Evolutionary conservation across 2,329 filamentous ascomycete genomes (phyloP).

Genomic region (Colletotrichum sp.): DNA sequence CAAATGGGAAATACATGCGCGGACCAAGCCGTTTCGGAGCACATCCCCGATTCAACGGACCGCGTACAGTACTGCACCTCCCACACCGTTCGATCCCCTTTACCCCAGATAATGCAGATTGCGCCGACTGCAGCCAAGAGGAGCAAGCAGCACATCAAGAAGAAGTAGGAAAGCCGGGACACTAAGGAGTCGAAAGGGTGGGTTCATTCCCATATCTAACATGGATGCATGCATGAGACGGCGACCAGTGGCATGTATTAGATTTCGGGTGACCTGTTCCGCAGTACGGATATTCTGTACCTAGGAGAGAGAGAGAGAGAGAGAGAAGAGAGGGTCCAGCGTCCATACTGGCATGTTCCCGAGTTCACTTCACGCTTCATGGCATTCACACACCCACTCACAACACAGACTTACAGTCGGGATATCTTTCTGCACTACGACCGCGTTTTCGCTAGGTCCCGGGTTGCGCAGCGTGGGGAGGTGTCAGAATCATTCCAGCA

Average conservation of each 20-base stretch:
- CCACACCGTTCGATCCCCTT: neutral
- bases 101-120: slow-evolving; percentile 8
- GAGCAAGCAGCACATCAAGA: neutral
- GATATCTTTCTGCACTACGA: neutral
- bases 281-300: neutral
- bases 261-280: neutral
- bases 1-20: slow-evolving; percentile 14
- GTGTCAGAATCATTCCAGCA: neutral
- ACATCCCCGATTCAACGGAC: neutral
- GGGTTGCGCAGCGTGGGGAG: neutral
- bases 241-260: neutral
- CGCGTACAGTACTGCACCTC: neutral
- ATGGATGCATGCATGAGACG: neutral
- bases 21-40: slow-evolving; percentile 12
- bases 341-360: neutral
- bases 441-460: neutral
- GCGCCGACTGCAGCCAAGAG: neutral
- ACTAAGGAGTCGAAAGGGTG: neutral
- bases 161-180: neutral
- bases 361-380: neutral
- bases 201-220: neutral
- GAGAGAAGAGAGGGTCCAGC: neutral
- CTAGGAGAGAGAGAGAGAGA: no score
- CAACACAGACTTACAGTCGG: neutral
- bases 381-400: neutral